Evolutionary conservation across 768 basidiomycete genomes (phyloP).

Genomic region (Pleurotus ostreatus): DNA sequence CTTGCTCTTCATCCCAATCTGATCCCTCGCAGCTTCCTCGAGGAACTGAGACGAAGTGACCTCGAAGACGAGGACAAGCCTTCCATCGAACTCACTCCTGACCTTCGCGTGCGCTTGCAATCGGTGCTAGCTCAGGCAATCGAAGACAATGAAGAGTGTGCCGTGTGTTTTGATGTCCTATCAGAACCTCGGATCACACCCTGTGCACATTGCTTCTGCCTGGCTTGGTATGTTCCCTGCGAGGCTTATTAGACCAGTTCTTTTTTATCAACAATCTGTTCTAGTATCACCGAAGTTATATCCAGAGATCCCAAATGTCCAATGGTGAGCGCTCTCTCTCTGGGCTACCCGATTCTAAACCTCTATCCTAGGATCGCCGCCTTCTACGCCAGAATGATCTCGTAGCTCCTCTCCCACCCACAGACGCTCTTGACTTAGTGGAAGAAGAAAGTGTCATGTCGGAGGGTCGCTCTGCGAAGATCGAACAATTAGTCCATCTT

Average conservation of each 20-base stretch:
- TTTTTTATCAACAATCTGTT: no score
- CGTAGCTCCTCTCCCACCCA: conserved; percentile 58
- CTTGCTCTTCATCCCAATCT: conserved; percentile 76
- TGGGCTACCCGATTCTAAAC: background rate
- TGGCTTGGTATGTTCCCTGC: conserved; percentile 46
- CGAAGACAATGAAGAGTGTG: conserved; percentile 83
- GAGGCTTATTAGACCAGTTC: no score
- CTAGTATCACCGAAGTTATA: conserved; percentile 68
- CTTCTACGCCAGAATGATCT: conserved; percentile 49
- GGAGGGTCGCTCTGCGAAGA: conserved; percentile 74
- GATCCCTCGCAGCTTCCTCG: conserved; percentile 66
- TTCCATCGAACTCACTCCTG: conserved; percentile 42
- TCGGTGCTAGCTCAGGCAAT: conserved; percentile 56
- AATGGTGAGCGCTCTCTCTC: conserved; percentile 47
- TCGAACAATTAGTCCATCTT: conserved; percentile 74
- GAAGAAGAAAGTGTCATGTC: conserved; percentile 37
- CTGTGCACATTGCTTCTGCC: conserved; percentile 72
- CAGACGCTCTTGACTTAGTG: conserved; percentile 45
- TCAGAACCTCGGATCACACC: conserved; percentile 68
- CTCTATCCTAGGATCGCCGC: conserved; percentile 61
- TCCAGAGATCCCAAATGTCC: conserved; percentile 74
- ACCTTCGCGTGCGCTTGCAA: conserved; percentile 55
- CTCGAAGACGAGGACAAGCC: conserved; percentile 27
- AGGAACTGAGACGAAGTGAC: conserved; percentile 44
- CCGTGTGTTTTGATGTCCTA: conserved; percentile 62